phyloP scores from a whole-genome alignment of 805 yeast species.

The Candida cerambycidarum region DNA sequence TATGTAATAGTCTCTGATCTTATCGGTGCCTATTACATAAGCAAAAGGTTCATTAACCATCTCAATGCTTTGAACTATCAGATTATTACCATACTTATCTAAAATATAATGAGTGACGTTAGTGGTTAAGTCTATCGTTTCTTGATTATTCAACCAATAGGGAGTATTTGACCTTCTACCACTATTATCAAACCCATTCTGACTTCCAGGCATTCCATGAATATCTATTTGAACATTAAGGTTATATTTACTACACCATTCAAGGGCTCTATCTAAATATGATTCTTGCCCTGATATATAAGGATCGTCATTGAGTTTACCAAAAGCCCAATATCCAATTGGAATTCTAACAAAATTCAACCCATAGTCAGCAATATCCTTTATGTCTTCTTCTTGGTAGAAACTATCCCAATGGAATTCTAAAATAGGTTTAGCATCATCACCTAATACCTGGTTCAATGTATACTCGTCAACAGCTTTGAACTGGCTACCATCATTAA shows the following conservation, averaged over 20 bases:
- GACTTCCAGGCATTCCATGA: constrained; percentile 83
- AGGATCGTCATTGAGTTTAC: constrained; percentile 49
- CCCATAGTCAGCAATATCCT: constrained; percentile 49
- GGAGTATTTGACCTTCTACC: constrained; percentile 49
- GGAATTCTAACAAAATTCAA: constrained; percentile 71
- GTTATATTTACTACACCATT: constrained; percentile 62
- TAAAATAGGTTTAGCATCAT: constrained; percentile 43
- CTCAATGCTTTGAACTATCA: constrained; percentile 23
- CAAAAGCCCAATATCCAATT: constrained; percentile 80
- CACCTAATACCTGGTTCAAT: constrained; percentile 47
- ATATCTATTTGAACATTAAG: constrained; percentile 72
- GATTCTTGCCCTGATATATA: constrained; percentile 66
- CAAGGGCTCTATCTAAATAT: constrained; percentile 62
- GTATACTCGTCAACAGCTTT: constrained; percentile 57
- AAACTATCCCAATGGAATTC: constrained; percentile 56
- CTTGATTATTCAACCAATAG: constrained; percentile 15
- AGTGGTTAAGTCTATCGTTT: constrained; percentile 13
- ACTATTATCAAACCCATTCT: constrained; percentile 84
- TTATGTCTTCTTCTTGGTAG: constrained; percentile 58
- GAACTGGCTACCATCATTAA: constrained; percentile 19
- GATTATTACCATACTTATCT: constrained; percentile 16
- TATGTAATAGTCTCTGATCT: constrained; percentile 22
- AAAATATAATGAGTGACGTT: constrained; percentile 17
- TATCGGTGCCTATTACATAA: constrained; percentile 20
- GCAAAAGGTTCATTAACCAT: constrained; percentile 32